These are phyloP conservation scores for Thalia dealbata DNA, from an alignment of 176 grass and related monocot genomes.

Conservation along the genomic window DNA sequence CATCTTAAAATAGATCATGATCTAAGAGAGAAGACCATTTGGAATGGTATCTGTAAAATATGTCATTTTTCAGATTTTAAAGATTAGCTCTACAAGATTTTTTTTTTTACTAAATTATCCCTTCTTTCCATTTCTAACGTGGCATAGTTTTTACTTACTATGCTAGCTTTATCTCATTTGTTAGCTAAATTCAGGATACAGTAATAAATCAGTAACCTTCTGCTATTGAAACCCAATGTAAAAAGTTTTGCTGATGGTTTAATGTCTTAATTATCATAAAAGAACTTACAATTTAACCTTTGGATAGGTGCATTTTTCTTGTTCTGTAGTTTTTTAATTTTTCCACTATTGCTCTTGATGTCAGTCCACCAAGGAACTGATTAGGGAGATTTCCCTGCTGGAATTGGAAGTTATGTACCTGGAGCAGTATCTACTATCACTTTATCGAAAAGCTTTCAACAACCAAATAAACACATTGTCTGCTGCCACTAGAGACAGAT, in stretches of 20 bases:
- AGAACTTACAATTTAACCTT: neutral
- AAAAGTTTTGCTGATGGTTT: neutral
- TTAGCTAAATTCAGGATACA: neutral
- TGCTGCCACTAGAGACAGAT: constrained; percentile 15
- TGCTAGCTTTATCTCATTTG: neutral
- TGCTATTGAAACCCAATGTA: neutral
- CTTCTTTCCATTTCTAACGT: neutral
- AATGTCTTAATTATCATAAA: neutral
- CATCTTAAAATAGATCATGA: too few relatives aligned
- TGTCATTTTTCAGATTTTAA: too few relatives aligned
- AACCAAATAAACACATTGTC: constrained; percentile 47
- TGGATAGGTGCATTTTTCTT: neutral
- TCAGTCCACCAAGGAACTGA: constrained; percentile 69
- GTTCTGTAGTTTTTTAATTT: neutral
- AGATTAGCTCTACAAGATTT: too few relatives aligned
- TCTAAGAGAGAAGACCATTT: too few relatives aligned
- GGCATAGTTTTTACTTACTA: neutral
- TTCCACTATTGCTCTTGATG: neutral
- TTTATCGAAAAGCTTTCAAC: constrained; percentile 83
- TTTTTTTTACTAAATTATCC: neutral
- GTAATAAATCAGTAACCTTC: neutral
- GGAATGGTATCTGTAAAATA: too few relatives aligned
- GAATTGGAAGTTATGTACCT: constrained; percentile 91
- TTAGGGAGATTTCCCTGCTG: constrained; percentile 81
- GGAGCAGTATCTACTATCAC: constrained; percentile 87